Base-by-base conservation (phyloP, 2,329 filamentous ascomycete species). In the Xenosphaeropsis pyriputrescens region DNA sequence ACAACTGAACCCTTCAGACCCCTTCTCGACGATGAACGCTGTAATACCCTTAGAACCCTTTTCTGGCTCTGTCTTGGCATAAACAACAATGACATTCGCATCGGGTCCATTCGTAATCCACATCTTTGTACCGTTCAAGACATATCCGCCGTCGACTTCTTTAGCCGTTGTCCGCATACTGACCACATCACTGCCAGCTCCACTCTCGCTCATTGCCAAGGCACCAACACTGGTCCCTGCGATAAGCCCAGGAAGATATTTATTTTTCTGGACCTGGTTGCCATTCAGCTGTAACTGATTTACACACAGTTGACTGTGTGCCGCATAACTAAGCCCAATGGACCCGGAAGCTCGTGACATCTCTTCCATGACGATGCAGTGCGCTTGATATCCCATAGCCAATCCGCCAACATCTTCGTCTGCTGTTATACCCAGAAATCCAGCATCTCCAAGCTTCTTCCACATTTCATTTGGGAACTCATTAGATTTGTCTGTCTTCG, bases 51-150 rank as follows among this genome's bases (percentile, higher is more conserved):
- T 93, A 45, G 80, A 85, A 2, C 67, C 85, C 43, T 73, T 77
- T 11, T 79, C 71, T 1, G 88, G 88, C 41, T 79, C 71, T 1
- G 89, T 95, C 67, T 96, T 96, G 38, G 89, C 89, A 58, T 98
- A 98, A n/a, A 98, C 86, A 39, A 98, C 76, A 39, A 96, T 78
- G 32, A 81, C 68, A 57, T 94, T 74, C n/a, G 91, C 91, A 55
- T 96, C 88, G 1, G 89, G 89, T 4, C 89, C 85, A 60, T 98
- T 98, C 44, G 89, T 98, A 56, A 98, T 98, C 89, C 89, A 98
- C 89, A 96, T 95, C 69, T 98, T 95, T 43, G 79, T 84, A 22
- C 88, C 89, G 52, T 88, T 85, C 39, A 98, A 65, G 15, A 88
- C 44, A 57, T 82, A 95, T 18, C 89, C 89, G 29, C 86, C 88